Base-by-base conservation (phyloP, 1,284 basidiomycete genomes). In the Gymnopus androsaceus region DNA sequence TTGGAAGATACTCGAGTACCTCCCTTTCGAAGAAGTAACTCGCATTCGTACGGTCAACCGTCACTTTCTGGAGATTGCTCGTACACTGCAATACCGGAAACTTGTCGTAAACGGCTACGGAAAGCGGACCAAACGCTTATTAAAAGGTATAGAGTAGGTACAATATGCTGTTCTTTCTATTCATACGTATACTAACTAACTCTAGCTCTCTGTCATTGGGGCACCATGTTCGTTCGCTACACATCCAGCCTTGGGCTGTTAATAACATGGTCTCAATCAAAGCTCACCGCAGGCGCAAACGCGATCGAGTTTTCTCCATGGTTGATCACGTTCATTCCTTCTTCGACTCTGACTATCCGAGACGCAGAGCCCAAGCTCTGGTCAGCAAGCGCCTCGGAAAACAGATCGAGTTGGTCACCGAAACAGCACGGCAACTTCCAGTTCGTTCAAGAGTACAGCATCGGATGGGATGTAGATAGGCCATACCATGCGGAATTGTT, bases 231-330 rank as follows among this genome's bases (percentile, higher is more conserved):
- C 69, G 66, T 42, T 62, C 66, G 27, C 62, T 78, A 48, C 63
- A 58, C 17, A 64, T 77, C 30, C 60, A 65, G 42, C 75, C 75
- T 17, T 76, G 74, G 75, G 59, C 69, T n/a, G 67, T 75, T 7
- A 64, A 69, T 34, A 64, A 66, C 25, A 69, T 67, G 54, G 62
- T 66, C 3, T 65, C 60, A 38, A 59, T 63, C 25, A 70, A 64
- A 50, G 64, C 59, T 27, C 33, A 28, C 25, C 37, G 66, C 65
- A 14, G 64, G 67, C 48, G 23, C 11, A 15, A n/a, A n/a, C n/a
- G 15, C 23, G 48, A n/a, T 37, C 48, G 48, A 38, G 48, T 50
- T 38, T 50, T 36, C 21, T 50, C 48, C 14, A 53, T 65, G 63
- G 40, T 21, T 66, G 5, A 68, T 27, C 66, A 60, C 66, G 62